phyloP scores from a whole-genome alignment of 2,329 filamentous ascomycete species.

The Hypoxylon sp. region DNA sequence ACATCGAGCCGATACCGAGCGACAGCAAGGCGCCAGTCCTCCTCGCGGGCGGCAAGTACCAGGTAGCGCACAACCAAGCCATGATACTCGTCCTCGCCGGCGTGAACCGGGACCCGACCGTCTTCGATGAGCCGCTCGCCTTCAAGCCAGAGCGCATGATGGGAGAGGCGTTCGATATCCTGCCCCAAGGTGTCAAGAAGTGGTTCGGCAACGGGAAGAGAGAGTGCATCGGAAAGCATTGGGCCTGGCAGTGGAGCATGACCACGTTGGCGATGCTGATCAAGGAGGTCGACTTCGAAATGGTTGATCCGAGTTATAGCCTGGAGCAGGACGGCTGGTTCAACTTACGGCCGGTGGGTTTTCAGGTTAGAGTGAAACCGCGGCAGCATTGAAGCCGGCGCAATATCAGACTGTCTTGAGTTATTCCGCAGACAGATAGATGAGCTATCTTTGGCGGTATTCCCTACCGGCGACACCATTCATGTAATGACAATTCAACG shows the following conservation, averaged over 20 bases:
- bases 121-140: constrained; percentile 56
- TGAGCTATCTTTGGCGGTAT: neutral
- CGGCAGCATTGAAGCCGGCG: constrained; percentile 35
- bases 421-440: neutral
- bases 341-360: constrained; percentile 57
- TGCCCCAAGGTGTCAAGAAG: constrained; percentile 57
- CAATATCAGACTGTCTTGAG: no score
- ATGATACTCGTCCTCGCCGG: constrained; percentile 60
- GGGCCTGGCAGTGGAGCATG: constrained; percentile 57
- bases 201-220: constrained; percentile 62
- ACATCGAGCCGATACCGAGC: constrained; percentile 57
- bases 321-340: constrained; percentile 61
- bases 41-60: constrained; percentile 57
- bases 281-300: constrained; percentile 55
- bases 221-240: constrained; percentile 60
- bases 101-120: constrained; percentile 57
- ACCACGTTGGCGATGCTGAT: constrained; percentile 54
- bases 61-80: constrained; percentile 57
- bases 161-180: constrained; percentile 52
- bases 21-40: constrained; percentile 55
- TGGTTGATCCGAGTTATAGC: constrained; percentile 50
- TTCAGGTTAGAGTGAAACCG: constrained; percentile 54
- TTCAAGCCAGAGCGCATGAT: constrained; percentile 60
- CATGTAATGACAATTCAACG: no score
- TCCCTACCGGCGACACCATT: no score